Percentiles rank a stretch among this genome's conserved stretches.
phyloP scores from a whole-genome alignment of 768 basidiomycete species.

The Tricholoma furcatifolium region DNA sequence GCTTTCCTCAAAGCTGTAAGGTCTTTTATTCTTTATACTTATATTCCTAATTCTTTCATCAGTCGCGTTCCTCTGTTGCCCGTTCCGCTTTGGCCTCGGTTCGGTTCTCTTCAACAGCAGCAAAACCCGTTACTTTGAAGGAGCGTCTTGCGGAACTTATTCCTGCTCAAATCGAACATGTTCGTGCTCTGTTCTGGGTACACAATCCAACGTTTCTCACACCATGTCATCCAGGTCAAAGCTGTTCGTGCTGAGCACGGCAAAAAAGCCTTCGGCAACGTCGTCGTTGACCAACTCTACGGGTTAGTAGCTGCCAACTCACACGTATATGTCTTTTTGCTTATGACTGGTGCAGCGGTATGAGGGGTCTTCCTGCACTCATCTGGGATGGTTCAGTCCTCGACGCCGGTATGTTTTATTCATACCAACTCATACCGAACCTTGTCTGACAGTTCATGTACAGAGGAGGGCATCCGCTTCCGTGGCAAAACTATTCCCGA shows the following conservation, averaged over 20 bases:
- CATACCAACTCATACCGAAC: not conserved
- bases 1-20: constrained; percentile 39
- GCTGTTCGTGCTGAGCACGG: constrained; percentile 84
- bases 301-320: constrained; percentile 47
- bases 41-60: constrained; percentile 10
- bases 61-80: constrained; percentile 52
- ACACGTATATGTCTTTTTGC: constrained; percentile 1
- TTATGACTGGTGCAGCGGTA: constrained; percentile 50
- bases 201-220: constrained; percentile 9
- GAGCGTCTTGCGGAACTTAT: constrained; percentile 94
- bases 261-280: constrained; percentile 90
- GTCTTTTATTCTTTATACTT: constrained; percentile 12
- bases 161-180: constrained; percentile 79
- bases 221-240: constrained; percentile 63
- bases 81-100: constrained; percentile 45
- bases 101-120: constrained; percentile 62
- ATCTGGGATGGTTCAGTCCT: constrained; percentile 99
- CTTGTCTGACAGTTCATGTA: constrained; percentile 4
- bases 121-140: constrained; percentile 79
- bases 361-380: constrained; percentile 88
- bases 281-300: constrained; percentile 87
- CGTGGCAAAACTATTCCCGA: constrained; percentile 95
- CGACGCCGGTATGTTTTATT: constrained; percentile 66
- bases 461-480: constrained; percentile 98
- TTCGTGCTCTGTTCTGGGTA: constrained; percentile 24